phyloP scores from a whole-genome alignment of 306 rosid species.

The Alnus glutinosa region DNA sequence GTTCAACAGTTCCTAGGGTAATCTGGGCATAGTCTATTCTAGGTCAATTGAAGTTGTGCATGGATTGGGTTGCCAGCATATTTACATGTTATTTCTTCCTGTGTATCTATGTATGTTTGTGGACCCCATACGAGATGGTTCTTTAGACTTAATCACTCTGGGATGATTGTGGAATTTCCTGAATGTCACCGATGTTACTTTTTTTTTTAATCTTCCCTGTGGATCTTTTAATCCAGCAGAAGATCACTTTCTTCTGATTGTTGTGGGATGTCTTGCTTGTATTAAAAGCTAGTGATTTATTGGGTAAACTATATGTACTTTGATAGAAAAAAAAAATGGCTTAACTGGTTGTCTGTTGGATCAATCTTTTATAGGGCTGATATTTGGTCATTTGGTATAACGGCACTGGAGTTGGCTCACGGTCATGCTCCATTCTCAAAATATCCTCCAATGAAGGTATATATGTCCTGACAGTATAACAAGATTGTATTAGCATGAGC shows the following conservation, averaged over 20 bases:
- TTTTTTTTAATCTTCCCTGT: background rate
- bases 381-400: constrained; percentile 63
- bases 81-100: background rate
- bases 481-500: background rate
- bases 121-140: background rate
- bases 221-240: background rate
- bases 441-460: constrained; percentile 66
- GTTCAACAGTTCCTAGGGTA: background rate
- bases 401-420: constrained; percentile 63
- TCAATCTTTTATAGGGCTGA: constrained; percentile 55
- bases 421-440: constrained; percentile 64
- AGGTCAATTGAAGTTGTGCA: background rate
- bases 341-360: constrained; percentile 2
- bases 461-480: constrained; percentile 1
- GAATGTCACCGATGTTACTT: background rate
- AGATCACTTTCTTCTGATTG: background rate
- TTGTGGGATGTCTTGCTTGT: constrained; percentile 7
- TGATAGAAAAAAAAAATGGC: background rate
- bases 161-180: background rate
- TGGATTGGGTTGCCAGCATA: background rate
- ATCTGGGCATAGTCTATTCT: background rate
- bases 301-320: background rate
- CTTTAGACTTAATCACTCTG: background rate
- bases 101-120: background rate
- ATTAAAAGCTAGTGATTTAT: background rate